Evolutionary conservation across 163 green algal species (phyloP).

Genomic region (Trebouxiophyceae sp.): DNA sequence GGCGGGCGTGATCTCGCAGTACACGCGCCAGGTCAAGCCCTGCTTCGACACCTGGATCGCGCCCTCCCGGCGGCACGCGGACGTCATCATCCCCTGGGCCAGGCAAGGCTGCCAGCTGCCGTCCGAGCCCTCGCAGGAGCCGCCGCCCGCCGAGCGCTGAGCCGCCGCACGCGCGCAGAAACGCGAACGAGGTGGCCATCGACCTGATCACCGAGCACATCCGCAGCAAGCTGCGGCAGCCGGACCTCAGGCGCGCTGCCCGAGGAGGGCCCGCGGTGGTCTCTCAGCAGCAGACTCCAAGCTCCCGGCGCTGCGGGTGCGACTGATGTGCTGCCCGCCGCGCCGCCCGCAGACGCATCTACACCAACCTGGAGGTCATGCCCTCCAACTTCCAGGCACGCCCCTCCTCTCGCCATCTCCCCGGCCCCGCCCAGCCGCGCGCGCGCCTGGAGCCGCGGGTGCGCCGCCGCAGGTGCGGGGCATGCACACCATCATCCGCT

Average conservation of each 20-base stretch:
- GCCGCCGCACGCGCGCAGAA: conserved; percentile 15
- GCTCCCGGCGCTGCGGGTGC: too few relatives aligned
- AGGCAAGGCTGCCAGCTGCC: conserved; percentile 14
- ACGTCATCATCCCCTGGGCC: conserved; percentile 88
- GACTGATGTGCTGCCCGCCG: too few relatives aligned
- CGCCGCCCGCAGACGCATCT: conserved; percentile 73
- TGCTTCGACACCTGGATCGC: conserved; percentile 85
- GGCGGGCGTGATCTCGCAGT: conserved; percentile 81
- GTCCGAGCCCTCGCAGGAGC: too few relatives aligned
- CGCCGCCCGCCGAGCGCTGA: too few relatives aligned
- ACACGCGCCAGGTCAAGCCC: conserved; percentile 92
- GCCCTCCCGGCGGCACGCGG: conserved; percentile 71
- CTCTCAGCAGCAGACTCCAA: too few relatives aligned
- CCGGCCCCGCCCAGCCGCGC: too few relatives aligned
- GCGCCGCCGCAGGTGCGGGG: conserved; percentile 69
- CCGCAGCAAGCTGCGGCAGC: conserved; percentile 85
- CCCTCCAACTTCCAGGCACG: conserved; percentile 58
- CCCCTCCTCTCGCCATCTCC: too few relatives aligned
- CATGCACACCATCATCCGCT: conserved; percentile 98
- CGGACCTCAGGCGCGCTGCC: conserved; percentile 67
- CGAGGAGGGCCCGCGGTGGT: too few relatives aligned
- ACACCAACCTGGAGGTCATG: conserved; percentile 85
- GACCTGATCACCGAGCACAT: conserved; percentile 97
- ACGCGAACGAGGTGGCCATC: conserved; percentile 88
- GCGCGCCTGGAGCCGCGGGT: neutral